Evolutionary conservation across 106 monocot genomes (phyloP).

Genomic region (Acorus calamus): DNA sequence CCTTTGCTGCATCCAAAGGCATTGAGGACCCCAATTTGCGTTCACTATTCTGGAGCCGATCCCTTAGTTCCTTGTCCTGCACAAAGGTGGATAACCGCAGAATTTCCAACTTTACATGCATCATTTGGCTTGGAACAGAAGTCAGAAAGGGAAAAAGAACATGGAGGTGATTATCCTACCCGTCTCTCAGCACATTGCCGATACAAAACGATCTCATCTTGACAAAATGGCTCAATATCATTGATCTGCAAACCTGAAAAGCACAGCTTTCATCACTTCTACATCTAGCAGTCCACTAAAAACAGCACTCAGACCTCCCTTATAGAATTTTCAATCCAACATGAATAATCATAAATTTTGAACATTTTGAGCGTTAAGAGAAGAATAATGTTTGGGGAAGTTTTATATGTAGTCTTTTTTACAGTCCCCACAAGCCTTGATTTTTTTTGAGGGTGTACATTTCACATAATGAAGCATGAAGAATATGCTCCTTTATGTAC

Average conservation of each 20-base stretch:
- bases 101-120: too few species aligned
- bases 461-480: too few species aligned
- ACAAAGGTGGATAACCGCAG: not conserved
- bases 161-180: slow-evolving; percentile 34
- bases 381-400: too few species aligned
- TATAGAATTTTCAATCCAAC: too few species aligned
- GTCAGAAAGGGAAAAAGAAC: not conserved
- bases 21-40: slow-evolving; percentile 69
- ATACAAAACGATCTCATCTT: slow-evolving; percentile 96
- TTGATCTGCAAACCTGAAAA: slow-evolving; percentile 86
- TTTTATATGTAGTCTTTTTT: too few species aligned
- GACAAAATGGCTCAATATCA: slow-evolving; percentile 97
- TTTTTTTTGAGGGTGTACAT: too few species aligned
- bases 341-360: too few species aligned
- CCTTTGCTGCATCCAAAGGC: slow-evolving; percentile 81
- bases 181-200: slow-evolving; percentile 81
- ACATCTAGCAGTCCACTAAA: not conserved
- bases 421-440: too few species aligned
- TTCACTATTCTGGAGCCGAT: slow-evolving; percentile 73
- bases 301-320: too few species aligned
- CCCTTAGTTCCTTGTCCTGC: slow-evolving; percentile 71
- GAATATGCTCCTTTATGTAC: too few species aligned
- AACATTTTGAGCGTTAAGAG: too few species aligned
- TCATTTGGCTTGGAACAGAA: not conserved
- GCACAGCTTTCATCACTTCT: not conserved